Evolutionary conservation across 2,329 filamentous ascomycete species (phyloP), one percentile per base, ranked within the genome.

Genomic region (Alternaria novae-zelandiae): DNA sequence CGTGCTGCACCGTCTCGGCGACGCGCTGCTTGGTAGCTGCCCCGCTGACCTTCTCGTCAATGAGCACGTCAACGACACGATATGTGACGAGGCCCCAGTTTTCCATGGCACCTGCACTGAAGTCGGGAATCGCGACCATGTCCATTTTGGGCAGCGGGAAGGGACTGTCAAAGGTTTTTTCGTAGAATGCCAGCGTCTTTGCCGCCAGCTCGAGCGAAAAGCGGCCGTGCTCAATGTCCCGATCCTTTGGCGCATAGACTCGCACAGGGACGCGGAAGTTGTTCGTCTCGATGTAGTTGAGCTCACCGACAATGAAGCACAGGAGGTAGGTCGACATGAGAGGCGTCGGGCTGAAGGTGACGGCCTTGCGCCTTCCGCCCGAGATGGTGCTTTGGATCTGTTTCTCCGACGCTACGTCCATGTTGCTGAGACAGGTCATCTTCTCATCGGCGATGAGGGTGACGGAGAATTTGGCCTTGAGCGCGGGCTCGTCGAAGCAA

Each of bases 51-150:
- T 96, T 96, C 82, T 97, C 93, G 73, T 98, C 95, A 66, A 97
- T 88, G 63, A 98, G 87, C 50, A 98, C 82, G 76, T 96, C 93
- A 32, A 97, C 94, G 21, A 97, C 92, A 69, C 95, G 91, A 83
- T 97, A 98, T 7, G 95, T 98, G 71, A 98, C 89, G 56, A 98
- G 85, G 77, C 95, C 95, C 95, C 95, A 98, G 81, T 98, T 98
- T 86, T 98, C 94, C 94, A 98, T 97, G 63, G 94, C 95, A 66
- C 95, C 95, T 53, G 94, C 93, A 54, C 93, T 93, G 79, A 98
- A 98, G 79, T 98, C 95, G 15, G 95, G 95, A 76, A 98, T 94
- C 47, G 95, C 94, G 71, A 97, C 90, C 91, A 97, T 96, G 81
- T 97, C 93, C 92, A 97, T 96, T 86, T 97, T 97, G 56, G 93